These are phyloP conservation scores for Boletus bicolor DNA, from an alignment of 768 basidiomycete genomes.

Conservation along the genomic window DNA sequence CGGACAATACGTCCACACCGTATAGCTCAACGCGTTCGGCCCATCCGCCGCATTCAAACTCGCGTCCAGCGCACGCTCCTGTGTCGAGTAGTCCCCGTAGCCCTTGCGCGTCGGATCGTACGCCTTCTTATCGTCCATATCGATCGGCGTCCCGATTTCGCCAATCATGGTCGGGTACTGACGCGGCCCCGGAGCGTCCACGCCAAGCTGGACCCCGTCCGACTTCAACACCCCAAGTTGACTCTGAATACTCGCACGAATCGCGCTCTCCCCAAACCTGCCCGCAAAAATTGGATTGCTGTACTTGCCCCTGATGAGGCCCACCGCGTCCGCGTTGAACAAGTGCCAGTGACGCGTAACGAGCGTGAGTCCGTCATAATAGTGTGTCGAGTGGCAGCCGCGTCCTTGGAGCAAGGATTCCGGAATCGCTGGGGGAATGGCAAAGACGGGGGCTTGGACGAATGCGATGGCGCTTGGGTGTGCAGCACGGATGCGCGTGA, in stretches of 20 bases:
- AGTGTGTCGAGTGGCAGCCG: slow-evolving; percentile 76
- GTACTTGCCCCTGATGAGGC: slow-evolving; percentile 84
- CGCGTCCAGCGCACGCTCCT: slow-evolving; percentile 86
- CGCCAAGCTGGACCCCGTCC: slow-evolving; percentile 64
- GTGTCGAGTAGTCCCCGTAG: slow-evolving; percentile 73
- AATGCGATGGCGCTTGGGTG: slow-evolving; percentile 89
- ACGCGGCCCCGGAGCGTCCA: slow-evolving; percentile 9
- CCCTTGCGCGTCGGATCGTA: slow-evolving; percentile 52
- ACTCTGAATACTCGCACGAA: slow-evolving; percentile 75
- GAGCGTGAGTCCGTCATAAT: slow-evolving; percentile 93
- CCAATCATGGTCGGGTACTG: slow-evolving; percentile 87
- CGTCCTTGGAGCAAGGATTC: slow-evolving; percentile 61
- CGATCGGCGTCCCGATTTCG: slow-evolving; percentile 93
- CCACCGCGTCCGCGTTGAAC: slow-evolving; percentile 95
- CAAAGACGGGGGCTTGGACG: slow-evolving; percentile 89
- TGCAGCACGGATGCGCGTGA: slow-evolving; percentile 52
- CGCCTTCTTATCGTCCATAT: slow-evolving; percentile 84
- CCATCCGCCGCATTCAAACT: slow-evolving; percentile 80
- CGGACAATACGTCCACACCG: slow-evolving; percentile 85
- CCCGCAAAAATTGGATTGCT: slow-evolving; percentile 63
- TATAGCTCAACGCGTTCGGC: slow-evolving; percentile 68
- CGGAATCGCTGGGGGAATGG: slow-evolving; percentile 61
- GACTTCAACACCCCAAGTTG: slow-evolving; percentile 78
- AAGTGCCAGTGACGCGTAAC: slow-evolving; percentile 92
- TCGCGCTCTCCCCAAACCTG: slow-evolving; percentile 78